Evolutionary conservation across 768 basidiomycete species (phyloP).

Genomic region (Bullera alba): DNA sequence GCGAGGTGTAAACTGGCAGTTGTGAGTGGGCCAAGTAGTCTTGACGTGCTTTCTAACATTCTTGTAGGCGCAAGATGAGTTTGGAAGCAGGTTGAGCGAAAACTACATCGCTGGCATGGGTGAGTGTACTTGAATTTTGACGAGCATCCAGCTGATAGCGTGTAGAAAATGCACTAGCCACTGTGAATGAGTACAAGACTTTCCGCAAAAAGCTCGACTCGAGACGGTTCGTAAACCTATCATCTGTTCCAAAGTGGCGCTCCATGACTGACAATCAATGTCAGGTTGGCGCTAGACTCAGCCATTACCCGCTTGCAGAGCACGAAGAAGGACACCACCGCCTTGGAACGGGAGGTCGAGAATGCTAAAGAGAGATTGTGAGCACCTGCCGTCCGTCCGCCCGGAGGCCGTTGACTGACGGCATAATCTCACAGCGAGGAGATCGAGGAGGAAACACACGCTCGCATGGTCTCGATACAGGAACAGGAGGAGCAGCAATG

Average conservation of each 20-base stretch:
- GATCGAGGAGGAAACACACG: slow-evolving; percentile 73
- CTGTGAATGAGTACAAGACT: slow-evolving; percentile 74
- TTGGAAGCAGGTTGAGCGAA: slow-evolving; percentile 63
- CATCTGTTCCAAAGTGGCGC: neutral
- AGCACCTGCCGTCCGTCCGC: slow-evolving; percentile 33
- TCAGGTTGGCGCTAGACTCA: slow-evolving; percentile 69
- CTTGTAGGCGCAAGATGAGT: slow-evolving; percentile 61
- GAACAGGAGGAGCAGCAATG: slow-evolving; percentile 69
- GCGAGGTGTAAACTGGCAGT: slow-evolving; percentile 79
- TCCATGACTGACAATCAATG: neutral
- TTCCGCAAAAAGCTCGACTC: slow-evolving; percentile 82
- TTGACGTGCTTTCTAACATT: neutral
- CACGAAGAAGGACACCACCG: slow-evolving; percentile 62
- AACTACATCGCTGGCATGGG: slow-evolving; percentile 63
- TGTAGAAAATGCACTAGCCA: slow-evolving; percentile 55
- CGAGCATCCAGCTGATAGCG: neutral
- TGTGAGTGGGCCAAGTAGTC: slow-evolving; percentile 39
- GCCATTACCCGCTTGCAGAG: slow-evolving; percentile 65
- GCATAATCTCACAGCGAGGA: slow-evolving; percentile 60
- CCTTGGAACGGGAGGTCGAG: slow-evolving; percentile 75
- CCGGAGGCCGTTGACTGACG: too few species aligned
- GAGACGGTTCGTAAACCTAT: slow-evolving; percentile 55
- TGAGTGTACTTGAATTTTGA: slow-evolving; percentile 6
- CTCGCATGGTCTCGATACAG: slow-evolving; percentile 70
- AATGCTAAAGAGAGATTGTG: slow-evolving; percentile 69